Base-by-base conservation (phyloP, 1,139 yeast genomes). In the Saccharomyces hybrid region DNA sequence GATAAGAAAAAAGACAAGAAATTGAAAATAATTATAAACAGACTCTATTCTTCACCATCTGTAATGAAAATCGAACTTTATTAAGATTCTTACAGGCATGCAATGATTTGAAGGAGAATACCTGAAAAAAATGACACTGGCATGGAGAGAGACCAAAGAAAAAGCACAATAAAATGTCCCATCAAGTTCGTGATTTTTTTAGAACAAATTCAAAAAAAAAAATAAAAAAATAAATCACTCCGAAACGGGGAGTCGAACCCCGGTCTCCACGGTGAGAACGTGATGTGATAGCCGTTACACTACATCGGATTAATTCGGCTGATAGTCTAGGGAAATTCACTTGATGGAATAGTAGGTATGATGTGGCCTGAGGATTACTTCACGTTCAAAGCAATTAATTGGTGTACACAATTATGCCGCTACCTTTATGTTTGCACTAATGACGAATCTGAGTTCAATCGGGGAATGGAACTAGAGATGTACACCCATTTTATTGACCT, bases 241-340 rank as follows among this genome's bases (percentile, higher is more conserved):
- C 77, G 77, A 73, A 67, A 71, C 78, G 73, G 78, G 76, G 78
- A 75, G 72, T 23, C 25, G 25, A 23, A 23, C 25, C 25, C 25
- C 25, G 25, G 25, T 23, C 25, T 23, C 25, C 25, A 66, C 72
- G 70, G 71, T 69, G 72, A 70, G 70, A 69, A 68, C 69, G 72
- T 67, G 65, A 67, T 66, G 70, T 68, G 72, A 67, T 68, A 68
- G 70, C 72, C 72, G 69, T 69, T 68, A 68, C 72, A 68, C 71
- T 68, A 68, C 69, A 66, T 68, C 70, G 71, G 71, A 68, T 57
- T 7, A 23, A 14, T 47, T 14, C 34, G 34, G 34, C 34, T 31
- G 34, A 31, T 31, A 31, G 34, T 31, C 34, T 31, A 31, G 34
- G 14, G 34, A 31, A 31, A 31, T 13, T 31, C 3, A 31, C 6